phyloP scores from a whole-genome alignment of 2,329 filamentous ascomycete species.

The Microcera coccophila region DNA sequence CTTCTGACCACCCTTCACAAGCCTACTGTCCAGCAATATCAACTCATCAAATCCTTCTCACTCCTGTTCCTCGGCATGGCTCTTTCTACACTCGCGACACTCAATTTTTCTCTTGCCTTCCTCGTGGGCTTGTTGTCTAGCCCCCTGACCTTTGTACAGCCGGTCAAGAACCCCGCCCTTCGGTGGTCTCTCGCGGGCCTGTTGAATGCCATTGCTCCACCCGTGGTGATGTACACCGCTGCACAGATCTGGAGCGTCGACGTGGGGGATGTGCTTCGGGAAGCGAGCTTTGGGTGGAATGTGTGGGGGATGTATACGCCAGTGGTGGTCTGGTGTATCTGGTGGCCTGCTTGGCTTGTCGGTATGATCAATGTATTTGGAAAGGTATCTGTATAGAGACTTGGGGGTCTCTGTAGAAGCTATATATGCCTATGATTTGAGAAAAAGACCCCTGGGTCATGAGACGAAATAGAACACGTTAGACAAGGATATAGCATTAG shows the following conservation, averaged over 20 bases:
- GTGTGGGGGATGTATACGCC: constrained; percentile 87
- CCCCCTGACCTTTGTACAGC: constrained; percentile 72
- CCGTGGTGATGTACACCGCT: constrained; percentile 49
- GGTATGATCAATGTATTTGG: constrained; percentile 55
- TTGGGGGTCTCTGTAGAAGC: no score
- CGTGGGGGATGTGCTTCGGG: constrained; percentile 58
- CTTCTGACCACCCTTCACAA: constrained; percentile 49
- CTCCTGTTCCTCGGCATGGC: constrained; percentile 90
- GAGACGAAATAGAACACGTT: no score
- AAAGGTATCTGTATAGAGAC: constrained; percentile 16
- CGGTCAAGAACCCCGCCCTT: constrained; percentile 38
- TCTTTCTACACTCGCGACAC: constrained; percentile 84
- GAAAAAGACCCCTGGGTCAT: no score
- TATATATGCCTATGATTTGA: no score
- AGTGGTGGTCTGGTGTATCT: constrained; percentile 87
- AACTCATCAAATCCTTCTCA: constrained; percentile 83
- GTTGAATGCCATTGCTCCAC: constrained; percentile 60
- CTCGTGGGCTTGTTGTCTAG: constrained; percentile 74
- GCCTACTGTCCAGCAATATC: constrained; percentile 65
- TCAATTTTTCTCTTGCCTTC: constrained; percentile 92
- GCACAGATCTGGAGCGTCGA: constrained; percentile 38
- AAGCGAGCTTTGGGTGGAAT: constrained; percentile 83
- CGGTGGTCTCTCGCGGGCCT: constrained; percentile 46
- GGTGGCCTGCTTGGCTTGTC: constrained; percentile 88
- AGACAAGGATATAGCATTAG: constrained; percentile 11